phyloP scores from a whole-genome alignment of 805 yeast genomes.

The Metschnikowia koreensis region DNA sequence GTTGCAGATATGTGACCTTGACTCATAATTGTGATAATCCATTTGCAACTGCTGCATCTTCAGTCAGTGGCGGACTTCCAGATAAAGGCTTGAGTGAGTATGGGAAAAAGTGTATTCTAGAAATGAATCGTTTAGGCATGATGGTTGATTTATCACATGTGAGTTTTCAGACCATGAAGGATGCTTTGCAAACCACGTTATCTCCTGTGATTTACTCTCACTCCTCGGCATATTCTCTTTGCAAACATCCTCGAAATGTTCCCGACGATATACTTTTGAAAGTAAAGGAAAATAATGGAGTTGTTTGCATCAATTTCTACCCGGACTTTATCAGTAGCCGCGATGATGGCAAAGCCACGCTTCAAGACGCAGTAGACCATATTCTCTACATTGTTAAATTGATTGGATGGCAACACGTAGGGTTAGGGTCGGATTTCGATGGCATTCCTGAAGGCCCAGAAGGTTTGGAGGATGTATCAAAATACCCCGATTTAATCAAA shows the following conservation, averaged over 20 bases:
- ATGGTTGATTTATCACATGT: slow-evolving; percentile 52
- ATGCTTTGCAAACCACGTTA: slow-evolving; percentile 36
- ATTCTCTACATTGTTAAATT: slow-evolving; percentile 40
- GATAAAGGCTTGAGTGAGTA: slow-evolving; percentile 44
- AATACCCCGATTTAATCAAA: slow-evolving; percentile 47
- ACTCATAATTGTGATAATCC: slow-evolving; percentile 60
- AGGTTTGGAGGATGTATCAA: slow-evolving; percentile 56
- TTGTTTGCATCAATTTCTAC: slow-evolving; percentile 46
- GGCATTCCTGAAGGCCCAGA: slow-evolving; percentile 49
- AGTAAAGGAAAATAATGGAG: slow-evolving; percentile 45
- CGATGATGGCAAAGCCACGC: slow-evolving; percentile 27
- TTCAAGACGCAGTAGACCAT: slow-evolving; percentile 49
- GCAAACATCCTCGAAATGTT: slow-evolving; percentile 47
- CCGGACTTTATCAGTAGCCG: slow-evolving; percentile 34
- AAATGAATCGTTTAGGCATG: slow-evolving; percentile 55
- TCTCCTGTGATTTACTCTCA: slow-evolving; percentile 53
- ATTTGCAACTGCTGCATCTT: slow-evolving; percentile 54
- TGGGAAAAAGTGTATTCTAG: slow-evolving; percentile 42
- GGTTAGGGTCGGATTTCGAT: slow-evolving; percentile 53
- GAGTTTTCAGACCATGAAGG: slow-evolving; percentile 47
- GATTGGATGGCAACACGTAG: slow-evolving; percentile 53
- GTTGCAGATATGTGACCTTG: slow-evolving; percentile 53
- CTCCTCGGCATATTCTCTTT: slow-evolving; percentile 42
- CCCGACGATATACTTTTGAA: slow-evolving; percentile 43
- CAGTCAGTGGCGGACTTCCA: slow-evolving; percentile 43